Percentiles rank a stretch among this genome's conserved stretches.
Conservation (phyloP, 1,284 basidiomycete species). For the Inonotus obliquus region DNA sequence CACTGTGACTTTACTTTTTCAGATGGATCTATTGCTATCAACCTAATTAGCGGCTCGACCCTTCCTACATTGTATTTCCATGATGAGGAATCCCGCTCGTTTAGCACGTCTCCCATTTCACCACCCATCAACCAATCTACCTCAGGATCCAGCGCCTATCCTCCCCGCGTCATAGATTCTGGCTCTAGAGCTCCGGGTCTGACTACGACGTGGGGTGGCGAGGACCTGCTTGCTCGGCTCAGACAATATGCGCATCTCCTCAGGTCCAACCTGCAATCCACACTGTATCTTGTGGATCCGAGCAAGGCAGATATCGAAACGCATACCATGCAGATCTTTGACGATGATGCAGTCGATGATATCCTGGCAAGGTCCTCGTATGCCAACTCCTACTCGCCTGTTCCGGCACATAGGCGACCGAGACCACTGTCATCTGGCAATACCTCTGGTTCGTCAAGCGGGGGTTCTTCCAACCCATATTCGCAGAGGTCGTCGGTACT, state of each 20-base stretch:
- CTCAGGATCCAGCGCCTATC: slow-evolving; percentile 43
- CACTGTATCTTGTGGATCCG: slow-evolving; percentile 89
- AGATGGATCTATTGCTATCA: slow-evolving; percentile 78
- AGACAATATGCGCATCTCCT: slow-evolving; percentile 71
- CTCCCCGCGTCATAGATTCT: slow-evolving; percentile 40
- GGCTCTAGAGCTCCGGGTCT: slow-evolving; percentile 28
- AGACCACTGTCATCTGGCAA: slow-evolving; percentile 47
- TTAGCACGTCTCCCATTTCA: slow-evolving; percentile 49
- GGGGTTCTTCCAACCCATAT: slow-evolving; percentile 45
- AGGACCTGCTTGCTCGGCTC: slow-evolving; percentile 73
- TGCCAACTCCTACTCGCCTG: slow-evolving; percentile 73
- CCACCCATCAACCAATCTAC: slow-evolving; percentile 27
- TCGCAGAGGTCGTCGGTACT: slow-evolving; percentile 69
- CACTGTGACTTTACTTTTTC: background rate
- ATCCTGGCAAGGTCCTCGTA: slow-evolving; percentile 75
- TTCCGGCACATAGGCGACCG: slow-evolving; percentile 76
- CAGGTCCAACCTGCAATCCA: slow-evolving; percentile 73
- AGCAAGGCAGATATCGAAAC: slow-evolving; percentile 85
- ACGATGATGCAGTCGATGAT: slow-evolving; percentile 78
- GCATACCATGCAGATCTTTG: slow-evolving; percentile 78
- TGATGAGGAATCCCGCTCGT: slow-evolving; percentile 88
- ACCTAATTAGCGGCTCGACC: slow-evolving; percentile 85
- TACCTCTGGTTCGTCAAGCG: slow-evolving; percentile 25
- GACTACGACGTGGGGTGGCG: slow-evolving; percentile 70
- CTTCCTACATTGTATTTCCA: slow-evolving; percentile 93